phyloP scores from a whole-genome alignment of 78 protist genomes.

The slime mould (Dictyostelium discoideum) region DNA sequence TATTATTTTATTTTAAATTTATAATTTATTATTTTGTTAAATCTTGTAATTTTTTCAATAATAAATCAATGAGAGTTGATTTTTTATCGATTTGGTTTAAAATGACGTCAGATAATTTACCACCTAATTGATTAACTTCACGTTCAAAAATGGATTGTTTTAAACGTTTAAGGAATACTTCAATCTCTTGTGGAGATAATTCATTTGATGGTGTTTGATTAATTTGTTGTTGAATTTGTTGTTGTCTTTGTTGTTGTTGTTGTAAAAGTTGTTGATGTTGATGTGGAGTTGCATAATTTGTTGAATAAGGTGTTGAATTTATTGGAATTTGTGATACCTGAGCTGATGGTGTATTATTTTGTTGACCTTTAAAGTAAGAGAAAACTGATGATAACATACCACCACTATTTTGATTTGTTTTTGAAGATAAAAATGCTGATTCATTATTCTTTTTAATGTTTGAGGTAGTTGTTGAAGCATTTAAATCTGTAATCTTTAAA shows the following conservation, averaged over 20 bases:
- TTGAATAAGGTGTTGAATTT: not conserved
- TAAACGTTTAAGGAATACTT: not conserved
- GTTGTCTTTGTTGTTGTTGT: not conserved
- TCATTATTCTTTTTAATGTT: not conserved
- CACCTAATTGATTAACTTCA: constrained; percentile 9
- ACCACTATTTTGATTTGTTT: not conserved
- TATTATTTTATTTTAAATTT: not conserved
- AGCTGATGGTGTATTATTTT: not conserved
- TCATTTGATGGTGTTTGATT: not conserved
- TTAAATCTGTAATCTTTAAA: not conserved
- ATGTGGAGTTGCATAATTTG: not conserved
- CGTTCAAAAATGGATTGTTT: not conserved
- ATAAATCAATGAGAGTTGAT: constrained; percentile 10
- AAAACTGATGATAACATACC: constrained; percentile 17
- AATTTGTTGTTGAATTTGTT: not conserved
- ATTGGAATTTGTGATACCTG: not conserved
- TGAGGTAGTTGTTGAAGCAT: not conserved
- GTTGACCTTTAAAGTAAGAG: not conserved
- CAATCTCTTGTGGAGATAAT: not conserved
- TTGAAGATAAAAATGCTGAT: not conserved
- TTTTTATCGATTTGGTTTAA: not conserved
- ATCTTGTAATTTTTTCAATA: constrained; percentile 34
- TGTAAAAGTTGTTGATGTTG: not conserved
- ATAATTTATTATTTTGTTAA: not conserved
- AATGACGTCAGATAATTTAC: not conserved